Base-by-base conservation (phyloP, 2,329 filamentous ascomycete species). In the Dothistroma pini region DNA sequence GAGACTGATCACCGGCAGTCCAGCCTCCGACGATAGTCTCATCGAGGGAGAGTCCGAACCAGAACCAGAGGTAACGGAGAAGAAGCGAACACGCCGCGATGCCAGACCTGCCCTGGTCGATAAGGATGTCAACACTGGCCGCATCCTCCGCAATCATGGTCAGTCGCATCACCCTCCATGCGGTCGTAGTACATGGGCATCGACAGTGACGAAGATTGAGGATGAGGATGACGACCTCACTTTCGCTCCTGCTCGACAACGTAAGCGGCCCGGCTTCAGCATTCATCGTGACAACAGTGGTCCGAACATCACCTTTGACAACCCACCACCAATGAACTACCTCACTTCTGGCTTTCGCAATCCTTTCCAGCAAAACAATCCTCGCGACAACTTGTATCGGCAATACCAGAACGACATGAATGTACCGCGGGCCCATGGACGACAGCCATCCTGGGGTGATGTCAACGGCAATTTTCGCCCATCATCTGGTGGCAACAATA, bases 1-100 rank as follows among this genome's bases (percentile, higher is more conserved):
- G 57, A 74, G 79, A 35, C 68, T 73, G 41, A 81, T 81, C 60
- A 80, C 78, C 21, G 77, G 78, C 55, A 75, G 76, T 14, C 73
- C 75, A 22, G 75, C 76, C 34, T 75, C 78, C 14, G 75, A 77
- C 6, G 74, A 75, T 51, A 65, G 63, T 48, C 66, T 75, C 63
- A 60, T 72, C 67, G 60, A 74, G 66, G 68, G 75, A 68, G 65
- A 71, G 58, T 67, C 66, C 9, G 64, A 68, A 10, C 72, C 72
- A 10, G 69, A 71, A 56, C 66, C 70, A 10, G 66, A 72, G 10
- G 61, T 66, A 50, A 53, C 61, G 52, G 60, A 69, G 64, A 69
- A 68, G 67, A 70, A 67, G 64, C 65, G 63, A 32, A 34, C 61
- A n/a, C 56, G 65, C 35, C 65, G 67, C 47, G 61, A 65, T 53